Percentiles rank a stretch among this genome's conserved stretches.
Conservation (phyloP, 192 early-diverging fungal genomes). For the Mortierella antarctica region DNA sequence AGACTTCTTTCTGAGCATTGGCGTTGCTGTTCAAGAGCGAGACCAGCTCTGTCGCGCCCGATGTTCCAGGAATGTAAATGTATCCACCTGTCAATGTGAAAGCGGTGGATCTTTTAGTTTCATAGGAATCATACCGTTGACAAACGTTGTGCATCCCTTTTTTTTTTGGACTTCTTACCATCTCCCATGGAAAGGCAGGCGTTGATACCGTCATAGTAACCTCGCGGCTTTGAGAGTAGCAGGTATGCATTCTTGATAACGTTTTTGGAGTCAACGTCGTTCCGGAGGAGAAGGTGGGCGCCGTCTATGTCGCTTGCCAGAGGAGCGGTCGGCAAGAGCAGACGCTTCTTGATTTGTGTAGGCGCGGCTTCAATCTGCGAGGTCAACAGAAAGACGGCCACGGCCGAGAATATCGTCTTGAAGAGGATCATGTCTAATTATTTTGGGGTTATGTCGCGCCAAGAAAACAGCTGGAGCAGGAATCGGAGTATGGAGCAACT, state of each 20-base stretch:
- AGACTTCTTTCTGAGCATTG: slow-evolving; percentile 23
- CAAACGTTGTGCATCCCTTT: background rate
- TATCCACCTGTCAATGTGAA: slow-evolving; percentile 19
- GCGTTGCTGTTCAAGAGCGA: slow-evolving; percentile 33
- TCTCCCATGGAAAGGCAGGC: slow-evolving; percentile 47
- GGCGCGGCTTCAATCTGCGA: slow-evolving; percentile 23
- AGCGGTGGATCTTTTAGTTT: background rate
- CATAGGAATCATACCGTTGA: background rate
- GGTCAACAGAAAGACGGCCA: slow-evolving; percentile 3
- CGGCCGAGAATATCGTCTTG: slow-evolving; percentile 19
- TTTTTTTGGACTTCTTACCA: slow-evolving; percentile 13
- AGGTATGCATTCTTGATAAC: slow-evolving; percentile 44
- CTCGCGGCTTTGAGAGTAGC: slow-evolving; percentile 29
- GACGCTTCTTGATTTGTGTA: slow-evolving; percentile 21
- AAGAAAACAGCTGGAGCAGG: background rate
- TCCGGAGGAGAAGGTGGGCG: slow-evolving; percentile 39
- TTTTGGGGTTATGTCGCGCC: background rate
- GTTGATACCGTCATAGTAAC: slow-evolving; percentile 38
- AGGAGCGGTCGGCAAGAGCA: slow-evolving; percentile 32
- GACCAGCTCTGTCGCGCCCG: slow-evolving; percentile 26
- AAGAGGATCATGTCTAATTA: slow-evolving; percentile 11
- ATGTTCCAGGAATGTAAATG: slow-evolving; percentile 35
- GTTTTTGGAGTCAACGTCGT: slow-evolving; percentile 38
- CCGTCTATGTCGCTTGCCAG: slow-evolving; percentile 40
- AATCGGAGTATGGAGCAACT: background rate